Conservation (phyloP, 805 yeast genomes). For the Pichia eremophila region DNA sequence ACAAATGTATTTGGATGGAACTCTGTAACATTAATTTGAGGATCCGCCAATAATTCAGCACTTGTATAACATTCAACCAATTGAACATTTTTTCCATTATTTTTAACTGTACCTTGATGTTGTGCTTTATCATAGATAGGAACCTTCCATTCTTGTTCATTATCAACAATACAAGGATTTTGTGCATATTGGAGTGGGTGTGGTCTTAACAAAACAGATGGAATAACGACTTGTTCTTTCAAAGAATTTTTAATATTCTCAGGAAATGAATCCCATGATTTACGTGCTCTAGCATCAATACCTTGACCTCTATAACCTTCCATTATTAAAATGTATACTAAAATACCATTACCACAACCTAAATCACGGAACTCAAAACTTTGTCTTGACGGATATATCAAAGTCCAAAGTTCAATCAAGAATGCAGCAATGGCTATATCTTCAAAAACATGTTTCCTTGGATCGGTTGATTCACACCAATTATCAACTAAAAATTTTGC, state of each 20-base stretch:
- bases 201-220: slow-evolving; percentile 60
- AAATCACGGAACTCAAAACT: slow-evolving; percentile 72
- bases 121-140: slow-evolving; percentile 28
- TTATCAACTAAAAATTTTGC: slow-evolving; percentile 63
- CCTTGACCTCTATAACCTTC: slow-evolving; percentile 85
- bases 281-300: slow-evolving; percentile 81
- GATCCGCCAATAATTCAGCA: slow-evolving; percentile 40
- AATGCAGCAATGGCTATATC: slow-evolving; percentile 95
- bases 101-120: slow-evolving; percentile 14
- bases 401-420: slow-evolving; percentile 75
- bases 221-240: slow-evolving; percentile 76
- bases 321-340: slow-evolving; percentile 61
- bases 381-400: slow-evolving; percentile 30
- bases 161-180: slow-evolving; percentile 48
- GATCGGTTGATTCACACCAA: slow-evolving; percentile 95
- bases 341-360: slow-evolving; percentile 91
- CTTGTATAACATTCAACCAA: slow-evolving; percentile 49
- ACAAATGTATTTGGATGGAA: slow-evolving; percentile 67
- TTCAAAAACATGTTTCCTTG: slow-evolving; percentile 91
- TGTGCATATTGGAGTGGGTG: slow-evolving; percentile 49
- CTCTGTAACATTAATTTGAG: slow-evolving; percentile 50
- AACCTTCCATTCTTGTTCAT: slow-evolving; percentile 52
- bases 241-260: slow-evolving; percentile 46
- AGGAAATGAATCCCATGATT: slow-evolving; percentile 79
- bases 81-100: slow-evolving; percentile 25